Evolutionary conservation across 805 yeast genomes (phyloP).

Genomic region (Myxozyma neotropica): DNA sequence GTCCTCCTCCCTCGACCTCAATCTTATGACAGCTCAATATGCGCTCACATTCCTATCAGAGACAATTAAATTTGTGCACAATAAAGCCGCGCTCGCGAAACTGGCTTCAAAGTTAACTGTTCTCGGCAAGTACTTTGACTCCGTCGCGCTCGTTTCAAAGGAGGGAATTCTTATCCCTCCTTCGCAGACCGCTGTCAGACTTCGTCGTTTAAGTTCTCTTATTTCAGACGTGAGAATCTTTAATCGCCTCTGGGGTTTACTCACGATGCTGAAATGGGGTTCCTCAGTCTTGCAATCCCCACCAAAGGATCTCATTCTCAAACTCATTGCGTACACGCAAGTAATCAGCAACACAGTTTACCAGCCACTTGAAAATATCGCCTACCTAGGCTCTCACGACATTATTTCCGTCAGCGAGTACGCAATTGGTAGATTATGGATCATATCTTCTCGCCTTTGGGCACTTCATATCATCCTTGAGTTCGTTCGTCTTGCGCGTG

Average conservation of each 20-base stretch:
- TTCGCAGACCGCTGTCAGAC: slow-evolving; percentile 15
- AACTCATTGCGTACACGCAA: slow-evolving; percentile 42
- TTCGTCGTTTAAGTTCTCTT: slow-evolving; percentile 26
- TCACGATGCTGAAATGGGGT: slow-evolving; percentile 45
- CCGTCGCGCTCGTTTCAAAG: slow-evolving; percentile 5
- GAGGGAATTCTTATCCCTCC: slow-evolving; percentile 5
- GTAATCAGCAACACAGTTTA: slow-evolving; percentile 44
- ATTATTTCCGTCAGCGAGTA: slow-evolving; percentile 40
- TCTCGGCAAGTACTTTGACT: slow-evolving; percentile 7
- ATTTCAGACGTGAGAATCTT: slow-evolving; percentile 45
- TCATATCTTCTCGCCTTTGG: slow-evolving; percentile 45
- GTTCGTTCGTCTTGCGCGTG: slow-evolving; percentile 36
- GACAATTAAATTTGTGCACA: slow-evolving; percentile 7
- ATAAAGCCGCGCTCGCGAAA: background rate
- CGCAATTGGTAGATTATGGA: slow-evolving; percentile 43
- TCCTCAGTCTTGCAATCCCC: slow-evolving; percentile 40
- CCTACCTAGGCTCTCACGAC: slow-evolving; percentile 45
- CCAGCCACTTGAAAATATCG: slow-evolving; percentile 48
- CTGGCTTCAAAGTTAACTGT: background rate
- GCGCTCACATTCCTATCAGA: slow-evolving; percentile 19
- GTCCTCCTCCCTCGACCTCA: slow-evolving; percentile 26
- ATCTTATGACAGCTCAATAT: slow-evolving; percentile 32
- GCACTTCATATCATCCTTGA: slow-evolving; percentile 46
- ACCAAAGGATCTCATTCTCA: slow-evolving; percentile 39
- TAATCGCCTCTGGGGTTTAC: slow-evolving; percentile 44